Base-by-base conservation (phyloP, 345 rosid genomes). In the Lepidium africanum region DNA sequence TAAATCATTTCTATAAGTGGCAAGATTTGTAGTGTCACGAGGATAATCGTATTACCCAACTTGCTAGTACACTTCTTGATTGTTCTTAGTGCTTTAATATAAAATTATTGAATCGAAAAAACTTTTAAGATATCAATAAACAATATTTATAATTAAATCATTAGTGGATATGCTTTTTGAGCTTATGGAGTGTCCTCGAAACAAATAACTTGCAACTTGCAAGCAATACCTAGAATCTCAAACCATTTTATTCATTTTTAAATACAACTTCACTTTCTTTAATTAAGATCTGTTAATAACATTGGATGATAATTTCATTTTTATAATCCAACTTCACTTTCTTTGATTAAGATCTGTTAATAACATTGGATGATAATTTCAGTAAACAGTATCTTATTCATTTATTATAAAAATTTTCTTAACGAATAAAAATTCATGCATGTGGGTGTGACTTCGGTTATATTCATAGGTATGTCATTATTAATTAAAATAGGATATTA, bases 51-150 rank as follows among this genome's bases (percentile, higher is more conserved):
- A 46, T 11, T 23, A 51, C 49, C 2, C 78, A 54, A 74, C 64
- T 68, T 74, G 78, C 37, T 75, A 61, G 58, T 75, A 75, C 65
- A 7, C 78, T 74, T 74, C 78, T n/a, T 75, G 64, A 75, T 68
- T 54, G 65, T 61, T 75, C 74, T 75, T 68, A 68, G 78, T 75
- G 74, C 78, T 75, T 68, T 17, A 39, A 55, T 75, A 61, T 62
- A 12, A 30, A 37, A 60, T 46, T 67, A 59, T 25, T 21, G 32
- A 38, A 61, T 68, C 72, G 41, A 39, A 38, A 60, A 67, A 38
- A 30, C 33, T 19, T 51, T 60, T 61, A 66, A 13, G 36, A 41
- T 61, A 36, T 17, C 43, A 52, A 68, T 67, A 37, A 10, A 43
- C 51, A 30, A 65, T 56, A 35, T 30, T 17, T 67, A 10, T 48